Evolutionary conservation across 768 basidiomycete species (phyloP).

Genomic region (Naganishia friedmannii): DNA sequence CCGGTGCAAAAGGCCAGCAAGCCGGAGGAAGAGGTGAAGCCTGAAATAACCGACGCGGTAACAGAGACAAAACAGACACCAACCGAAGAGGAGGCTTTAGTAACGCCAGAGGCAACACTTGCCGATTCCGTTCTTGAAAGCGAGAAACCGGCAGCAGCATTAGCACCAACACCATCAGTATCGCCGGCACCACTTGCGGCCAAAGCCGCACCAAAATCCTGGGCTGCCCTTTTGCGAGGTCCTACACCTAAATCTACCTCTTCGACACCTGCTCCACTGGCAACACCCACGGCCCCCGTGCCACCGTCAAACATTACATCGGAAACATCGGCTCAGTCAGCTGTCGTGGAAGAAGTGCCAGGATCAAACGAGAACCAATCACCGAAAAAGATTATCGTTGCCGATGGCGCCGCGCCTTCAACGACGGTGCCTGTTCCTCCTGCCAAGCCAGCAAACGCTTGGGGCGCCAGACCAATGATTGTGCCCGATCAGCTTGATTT

Average conservation of each 20-base stretch:
- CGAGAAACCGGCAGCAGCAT: not conserved
- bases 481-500: conserved; percentile 25
- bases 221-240: conserved; percentile 43
- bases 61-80: not conserved
- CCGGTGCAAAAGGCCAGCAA: too few species aligned
- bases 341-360: conserved; percentile 18
- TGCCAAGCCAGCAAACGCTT: conserved; percentile 9
- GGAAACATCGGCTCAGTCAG: conserved; percentile 26
- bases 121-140: not conserved
- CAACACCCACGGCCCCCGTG: conserved; percentile 35
- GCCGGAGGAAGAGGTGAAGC: not conserved
- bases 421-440: conserved; percentile 8
- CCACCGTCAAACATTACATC: conserved; percentile 34
- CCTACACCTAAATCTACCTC: conserved; percentile 35
- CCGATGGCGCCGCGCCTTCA: conserved; percentile 3
- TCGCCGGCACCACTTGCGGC: conserved; percentile 22
- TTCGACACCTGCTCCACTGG: not conserved
- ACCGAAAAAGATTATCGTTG: conserved; percentile 19
- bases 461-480: conserved; percentile 7
- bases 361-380: not conserved
- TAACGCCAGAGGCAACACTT: not conserved
- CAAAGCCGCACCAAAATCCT: conserved; percentile 38
- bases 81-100: not conserved
- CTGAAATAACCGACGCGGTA: not conserved
- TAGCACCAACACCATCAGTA: conserved; percentile 18